Conservation (phyloP, 169 alveolate species). For the Plasmodium berghei region DNA sequence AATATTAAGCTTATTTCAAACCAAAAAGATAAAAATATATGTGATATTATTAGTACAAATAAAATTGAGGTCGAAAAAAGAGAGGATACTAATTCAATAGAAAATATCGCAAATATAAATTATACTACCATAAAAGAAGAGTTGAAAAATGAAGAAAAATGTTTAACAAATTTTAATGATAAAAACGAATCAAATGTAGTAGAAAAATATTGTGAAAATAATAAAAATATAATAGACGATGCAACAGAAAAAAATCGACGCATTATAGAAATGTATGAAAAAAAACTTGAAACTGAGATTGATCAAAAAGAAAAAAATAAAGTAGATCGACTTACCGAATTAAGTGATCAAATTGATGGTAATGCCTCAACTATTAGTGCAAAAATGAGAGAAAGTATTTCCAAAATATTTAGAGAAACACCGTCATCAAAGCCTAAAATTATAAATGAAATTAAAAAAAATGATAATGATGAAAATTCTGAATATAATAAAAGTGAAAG, state of each 20-base stretch:
- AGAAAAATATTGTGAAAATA: background rate
- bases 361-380: background rate
- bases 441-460: conserved; percentile 35
- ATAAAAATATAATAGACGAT: background rate
- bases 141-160: background rate
- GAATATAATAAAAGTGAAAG: background rate
- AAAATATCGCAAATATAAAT: background rate
- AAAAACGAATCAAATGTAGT: background rate
- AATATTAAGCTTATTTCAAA: too few species aligned
- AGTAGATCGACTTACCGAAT: background rate
- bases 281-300: conserved; percentile 1
- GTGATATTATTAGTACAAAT: too few species aligned
- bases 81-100: background rate
- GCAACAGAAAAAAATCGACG: background rate
- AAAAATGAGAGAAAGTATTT: conserved; percentile 40
- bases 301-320: background rate
- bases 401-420: conserved; percentile 34
- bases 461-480: background rate
- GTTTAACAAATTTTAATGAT: background rate
- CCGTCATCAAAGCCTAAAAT: conserved; percentile 61
- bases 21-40: too few species aligned
- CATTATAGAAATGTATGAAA: conserved; percentile 16
- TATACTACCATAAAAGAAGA: too few species aligned
- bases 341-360: background rate
- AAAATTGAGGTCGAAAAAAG: background rate